Evolutionary conservation across 2,329 filamentous ascomycete species (phyloP).

Genomic region (Alternaria arbusti): DNA sequence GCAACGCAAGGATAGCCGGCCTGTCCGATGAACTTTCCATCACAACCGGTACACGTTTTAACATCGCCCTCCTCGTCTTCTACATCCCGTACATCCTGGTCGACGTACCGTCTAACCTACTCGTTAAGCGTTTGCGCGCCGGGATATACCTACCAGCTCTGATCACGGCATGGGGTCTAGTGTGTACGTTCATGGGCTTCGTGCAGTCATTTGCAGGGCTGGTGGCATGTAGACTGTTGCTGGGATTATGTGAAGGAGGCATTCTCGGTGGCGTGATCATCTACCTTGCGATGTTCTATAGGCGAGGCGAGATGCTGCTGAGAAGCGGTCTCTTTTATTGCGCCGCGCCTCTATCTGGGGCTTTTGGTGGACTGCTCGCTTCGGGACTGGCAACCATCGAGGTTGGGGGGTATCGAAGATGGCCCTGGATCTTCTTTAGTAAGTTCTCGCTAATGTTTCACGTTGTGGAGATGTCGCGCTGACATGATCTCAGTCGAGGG

Average conservation of each 20-base stretch:
- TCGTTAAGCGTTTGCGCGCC: conserved; percentile 50
- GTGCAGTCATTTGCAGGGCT: conserved; percentile 51
- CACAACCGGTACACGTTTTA: conserved; percentile 49
- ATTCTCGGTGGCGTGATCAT: conserved; percentile 51
- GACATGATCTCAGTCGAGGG: conserved; percentile 40
- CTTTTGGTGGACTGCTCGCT: conserved; percentile 53
- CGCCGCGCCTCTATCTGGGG: conserved; percentile 48
- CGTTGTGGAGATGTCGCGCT: conserved; percentile 13
- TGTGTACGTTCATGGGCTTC: conserved; percentile 51
- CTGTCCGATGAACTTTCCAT: conserved; percentile 50
- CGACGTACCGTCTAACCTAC: conserved; percentile 51
- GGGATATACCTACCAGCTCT: conserved; percentile 51
- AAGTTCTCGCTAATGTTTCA: background rate
- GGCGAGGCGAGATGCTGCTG: conserved; percentile 50
- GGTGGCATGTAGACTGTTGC: conserved; percentile 49
- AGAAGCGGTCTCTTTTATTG: conserved; percentile 49
- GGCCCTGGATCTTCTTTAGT: conserved; percentile 40
- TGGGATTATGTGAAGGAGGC: conserved; percentile 53
- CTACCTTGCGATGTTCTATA: conserved; percentile 53
- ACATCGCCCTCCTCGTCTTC: conserved; percentile 53
- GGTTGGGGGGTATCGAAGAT: conserved; percentile 46
- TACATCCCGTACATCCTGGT: conserved; percentile 54
- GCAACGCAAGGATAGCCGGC: conserved; percentile 54
- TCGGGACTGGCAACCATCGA: conserved; percentile 51
- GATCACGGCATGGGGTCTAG: conserved; percentile 50